Evolutionary conservation across 176 grass and related monocot species (phyloP), one percentile per base, ranked within the genome.

Genomic region (Cocos nucifera): DNA sequence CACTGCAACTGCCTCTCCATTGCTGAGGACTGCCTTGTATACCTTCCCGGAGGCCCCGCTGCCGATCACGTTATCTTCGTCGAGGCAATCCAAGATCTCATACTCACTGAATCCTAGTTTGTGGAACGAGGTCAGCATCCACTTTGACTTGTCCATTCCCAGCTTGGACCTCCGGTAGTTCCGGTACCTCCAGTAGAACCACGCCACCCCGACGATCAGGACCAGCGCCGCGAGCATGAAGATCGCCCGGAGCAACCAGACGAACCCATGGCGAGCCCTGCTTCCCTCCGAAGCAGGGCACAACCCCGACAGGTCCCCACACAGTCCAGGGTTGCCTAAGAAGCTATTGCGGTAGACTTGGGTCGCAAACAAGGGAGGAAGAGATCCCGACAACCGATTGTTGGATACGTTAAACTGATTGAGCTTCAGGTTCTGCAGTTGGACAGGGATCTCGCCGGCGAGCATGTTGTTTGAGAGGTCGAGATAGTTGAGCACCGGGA

Each of bases 401-500:
- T 85, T 59, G 2, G 92, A 96, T 0, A 96, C 63, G 10, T 96
- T 96, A 69, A 96, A 85, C 52, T 75, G 75, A 66, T 82, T 90
- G 22, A 96, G 69, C 78, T 90, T 96, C 26, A 96, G 78, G 22
- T 90, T 90, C 84, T 96, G 72, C 57, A 96, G 59, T 56, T 87
- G 71, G 61, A 23, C n/a, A 8, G 92, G 92, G 2, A 96, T 80
- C 66, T 59, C 39, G 10, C 92, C 92, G 0, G 26, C 88, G 20
- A 96, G 82, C 3, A 18, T 1, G 53, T 96, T 96, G 5, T 75
- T 69, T 0, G 92, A 96, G 25, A 96, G 78, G 73, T 96, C 92
- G 7, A 96, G 92, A 54, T 96, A 90, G 74, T 90, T 96, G 23
- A 96, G 86, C 80, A 88, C 87, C 0, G 83, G 87, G 50, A 96